phyloP scores from a whole-genome alignment of 352 stramenopile species.

The Globisporangium irregulare region DNA sequence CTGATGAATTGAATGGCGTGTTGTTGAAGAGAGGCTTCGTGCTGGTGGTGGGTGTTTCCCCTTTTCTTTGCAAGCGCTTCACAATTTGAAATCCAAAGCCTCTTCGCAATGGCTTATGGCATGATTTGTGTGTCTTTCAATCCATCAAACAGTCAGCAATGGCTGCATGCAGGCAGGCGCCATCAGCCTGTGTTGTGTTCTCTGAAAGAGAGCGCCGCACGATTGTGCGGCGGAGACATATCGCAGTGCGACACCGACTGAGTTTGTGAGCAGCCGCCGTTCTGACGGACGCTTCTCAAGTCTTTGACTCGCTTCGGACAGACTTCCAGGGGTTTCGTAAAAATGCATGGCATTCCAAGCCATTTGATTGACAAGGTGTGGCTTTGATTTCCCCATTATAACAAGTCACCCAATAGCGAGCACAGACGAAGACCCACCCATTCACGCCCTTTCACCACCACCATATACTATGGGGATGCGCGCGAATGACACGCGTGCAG shows the following conservation, averaged over 20 bases:
- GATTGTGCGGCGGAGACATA: slow-evolving; percentile 1
- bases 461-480: neutral
- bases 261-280: neutral
- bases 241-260: slow-evolving; percentile 1
- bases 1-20: neutral
- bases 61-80: neutral
- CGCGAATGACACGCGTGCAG: neutral
- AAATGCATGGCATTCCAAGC: neutral
- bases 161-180: neutral
- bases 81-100: neutral
- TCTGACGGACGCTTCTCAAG: neutral
- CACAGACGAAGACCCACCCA: neutral
- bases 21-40: too few relatives aligned
- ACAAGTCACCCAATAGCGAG: neutral
- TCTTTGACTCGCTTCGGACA: neutral
- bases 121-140: neutral
- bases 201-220: neutral
- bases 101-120: neutral
- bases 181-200: neutral
- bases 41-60: neutral
- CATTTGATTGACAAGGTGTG: neutral
- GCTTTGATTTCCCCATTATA: neutral
- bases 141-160: neutral
- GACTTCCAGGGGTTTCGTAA: neutral
- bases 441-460: neutral